These are phyloP conservation scores for Xylaria bambusicola DNA, from an alignment of 495 filamentous ascomycete genomes.

Conservation along the genomic window DNA sequence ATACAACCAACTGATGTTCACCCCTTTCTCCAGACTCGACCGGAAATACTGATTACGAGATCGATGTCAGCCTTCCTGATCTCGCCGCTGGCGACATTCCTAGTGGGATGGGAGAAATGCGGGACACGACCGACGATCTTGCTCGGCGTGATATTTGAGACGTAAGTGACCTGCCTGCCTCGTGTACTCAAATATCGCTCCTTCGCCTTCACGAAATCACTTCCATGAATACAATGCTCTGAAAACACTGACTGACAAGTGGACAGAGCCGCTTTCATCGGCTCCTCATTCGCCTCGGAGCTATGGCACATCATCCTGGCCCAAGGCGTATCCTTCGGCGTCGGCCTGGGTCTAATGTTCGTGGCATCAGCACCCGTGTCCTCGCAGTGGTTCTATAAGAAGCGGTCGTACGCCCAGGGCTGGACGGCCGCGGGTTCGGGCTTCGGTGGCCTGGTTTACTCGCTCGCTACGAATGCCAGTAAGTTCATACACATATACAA, in stretches of 20 bases:
- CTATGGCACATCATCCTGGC: conserved; percentile 76
- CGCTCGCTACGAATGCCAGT: conserved; percentile 55
- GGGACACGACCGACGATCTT: conserved; percentile 61
- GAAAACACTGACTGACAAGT: not conserved
- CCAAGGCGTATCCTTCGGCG: conserved; percentile 75
- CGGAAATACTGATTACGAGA: not conserved
- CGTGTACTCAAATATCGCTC: too few relatives aligned
- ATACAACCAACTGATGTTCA: not conserved
- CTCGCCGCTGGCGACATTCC: conserved; percentile 64
- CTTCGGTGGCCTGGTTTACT: conserved; percentile 68
- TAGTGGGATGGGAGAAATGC: conserved; percentile 49
- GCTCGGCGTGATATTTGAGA: conserved; percentile 60
- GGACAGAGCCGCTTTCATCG: conserved; percentile 57
- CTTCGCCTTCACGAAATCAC: too few relatives aligned
- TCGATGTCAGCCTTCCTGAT: conserved; percentile 56
- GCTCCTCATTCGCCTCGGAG: conserved; percentile 65
- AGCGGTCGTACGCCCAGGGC: conserved; percentile 71
- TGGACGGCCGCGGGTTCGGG: conserved; percentile 74
- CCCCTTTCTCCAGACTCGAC: conserved; percentile 34
- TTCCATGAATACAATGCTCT: not conserved
- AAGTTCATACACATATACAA: too few relatives aligned
- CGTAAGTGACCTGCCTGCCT: conserved; percentile 36
- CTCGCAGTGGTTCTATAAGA: conserved; percentile 76
- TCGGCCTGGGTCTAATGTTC: conserved; percentile 77
- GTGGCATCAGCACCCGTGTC: conserved; percentile 69